Base-by-base conservation (phyloP, 495 filamentous ascomycete species). In the Pyrenula aspistea region DNA sequence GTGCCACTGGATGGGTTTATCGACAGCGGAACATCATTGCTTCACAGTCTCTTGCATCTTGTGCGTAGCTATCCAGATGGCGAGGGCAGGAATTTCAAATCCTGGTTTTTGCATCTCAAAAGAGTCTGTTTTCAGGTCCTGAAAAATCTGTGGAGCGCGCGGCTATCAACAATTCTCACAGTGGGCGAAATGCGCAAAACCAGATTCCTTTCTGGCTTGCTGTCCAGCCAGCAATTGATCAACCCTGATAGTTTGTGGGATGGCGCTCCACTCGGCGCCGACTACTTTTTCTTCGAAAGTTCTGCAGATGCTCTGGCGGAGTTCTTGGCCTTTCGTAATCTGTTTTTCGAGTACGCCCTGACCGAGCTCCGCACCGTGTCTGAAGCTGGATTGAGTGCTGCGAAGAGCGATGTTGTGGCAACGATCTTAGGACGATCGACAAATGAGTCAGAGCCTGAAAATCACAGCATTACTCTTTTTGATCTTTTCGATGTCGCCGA, bases 401-500 rank as follows among this genome's bases (percentile, higher is more conserved):
- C 31, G 8, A 4, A 15, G 31, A 42, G 31, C 31, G 31, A 42
- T 15, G 31, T 42, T 42, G 31, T 42, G 15, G 31, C 31, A 4
- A 4, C 15, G 31, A 4, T 42, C 31, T 42, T 42, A 42, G 31
- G 31, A 8, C 31, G 15, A 42, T 42, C 31, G 15, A 42, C 15
- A 4, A 15, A 42, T 15, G 15, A 15, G 4, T 15, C 4, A 42
- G 31, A 42, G 15, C 4, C 31, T 15, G 4, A 4, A 42, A 42
- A 42, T 15, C 31, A 42, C 8, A 42, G 31, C 55, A 78, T 83
- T 2, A 87, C 84, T 3, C 78, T 97, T 12, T 94, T 96, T 67
- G 94, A 96, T 60, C 79, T 96, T 21, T 90, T 95, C 56, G 94
- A 97, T 69, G 96, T 97, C 56, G 76, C 90, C 25, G 84, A 91